Evolutionary conservation across 1,139 yeast genomes (phyloP).

Genomic region (Kodamaea fungicola): DNA sequence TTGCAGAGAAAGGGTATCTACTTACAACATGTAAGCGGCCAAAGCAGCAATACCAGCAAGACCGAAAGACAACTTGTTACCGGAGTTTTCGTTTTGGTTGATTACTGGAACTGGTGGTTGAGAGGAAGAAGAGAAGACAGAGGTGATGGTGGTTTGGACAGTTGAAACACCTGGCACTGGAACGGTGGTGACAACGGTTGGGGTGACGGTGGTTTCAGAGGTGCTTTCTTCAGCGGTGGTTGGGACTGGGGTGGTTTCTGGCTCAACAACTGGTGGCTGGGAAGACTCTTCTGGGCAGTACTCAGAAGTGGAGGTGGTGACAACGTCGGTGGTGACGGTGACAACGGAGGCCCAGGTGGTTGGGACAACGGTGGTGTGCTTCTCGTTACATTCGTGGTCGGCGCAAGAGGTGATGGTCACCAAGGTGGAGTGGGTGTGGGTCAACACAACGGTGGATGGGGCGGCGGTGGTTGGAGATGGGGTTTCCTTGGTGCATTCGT

Average conservation of each 20-base stretch:
- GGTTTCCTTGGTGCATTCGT: conserved; percentile 6
- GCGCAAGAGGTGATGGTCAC: conserved; percentile 44
- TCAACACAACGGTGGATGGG: conserved; percentile 12
- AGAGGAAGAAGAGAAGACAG: conserved; percentile 22
- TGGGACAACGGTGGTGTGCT: conserved; percentile 15
- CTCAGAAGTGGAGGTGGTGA: conserved; percentile 9
- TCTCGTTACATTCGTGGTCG: conserved; percentile 29
- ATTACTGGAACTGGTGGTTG: conserved; percentile 15
- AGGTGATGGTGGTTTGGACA: conserved; percentile 31
- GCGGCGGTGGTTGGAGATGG: conserved; percentile 2
- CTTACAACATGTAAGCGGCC: conserved; percentile 41
- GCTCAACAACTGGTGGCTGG: conserved; percentile 11
- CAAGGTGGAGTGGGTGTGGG: conserved; percentile 31
- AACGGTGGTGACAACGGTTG: conserved; percentile 33
- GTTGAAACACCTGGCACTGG: conserved; percentile 37
- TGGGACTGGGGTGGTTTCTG: conserved; percentile 9
- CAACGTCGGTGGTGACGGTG: conserved; percentile 8
- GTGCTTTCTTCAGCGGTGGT: conserved; percentile 9
- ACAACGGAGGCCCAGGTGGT: conserved; percentile 9
- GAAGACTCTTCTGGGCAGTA: conserved; percentile 10
- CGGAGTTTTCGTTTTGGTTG: conserved; percentile 28
- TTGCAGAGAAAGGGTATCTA: background rate
- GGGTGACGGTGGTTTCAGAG: conserved; percentile 20
- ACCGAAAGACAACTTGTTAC: conserved; percentile 28
- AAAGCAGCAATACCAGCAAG: conserved; percentile 44